phyloP scores from a whole-genome alignment of 495 filamentous ascomycete species.

The Penicillium pancosmium region DNA sequence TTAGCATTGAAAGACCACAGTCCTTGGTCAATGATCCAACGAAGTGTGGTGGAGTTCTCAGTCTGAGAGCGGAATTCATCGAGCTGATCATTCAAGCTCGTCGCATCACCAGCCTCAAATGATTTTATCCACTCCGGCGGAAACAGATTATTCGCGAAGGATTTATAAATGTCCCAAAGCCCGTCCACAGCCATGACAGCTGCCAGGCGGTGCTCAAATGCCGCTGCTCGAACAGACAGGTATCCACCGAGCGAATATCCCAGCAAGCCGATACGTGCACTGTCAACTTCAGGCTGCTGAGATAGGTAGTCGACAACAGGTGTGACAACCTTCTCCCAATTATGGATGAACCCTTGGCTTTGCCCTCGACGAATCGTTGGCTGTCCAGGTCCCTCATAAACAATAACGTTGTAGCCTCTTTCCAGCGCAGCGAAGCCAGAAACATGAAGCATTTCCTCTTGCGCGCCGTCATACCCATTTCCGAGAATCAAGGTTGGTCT shows the following conservation, averaged over 20 bases:
- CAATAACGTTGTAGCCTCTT: constrained; percentile 51
- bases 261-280: constrained; percentile 18
- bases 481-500: constrained; percentile 10
- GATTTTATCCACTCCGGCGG: not conserved
- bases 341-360: constrained; percentile 47
- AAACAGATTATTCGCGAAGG: not conserved
- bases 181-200: constrained; percentile 45
- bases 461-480: constrained; percentile 39
- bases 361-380: constrained; percentile 46
- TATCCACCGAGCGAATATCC: constrained; percentile 46
- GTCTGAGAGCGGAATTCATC: not conserved
- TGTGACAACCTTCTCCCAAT: constrained; percentile 51
- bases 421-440: constrained; percentile 34
- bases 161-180: constrained; percentile 18
- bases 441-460: constrained; percentile 48
- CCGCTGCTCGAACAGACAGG: constrained; percentile 40
- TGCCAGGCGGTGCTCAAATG: constrained; percentile 45
- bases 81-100: not conserved
- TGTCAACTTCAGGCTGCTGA: constrained; percentile 29
- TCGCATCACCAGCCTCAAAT: constrained; percentile 4
- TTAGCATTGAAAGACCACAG: constrained; percentile 41
- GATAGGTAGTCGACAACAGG: constrained; percentile 47
- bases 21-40: constrained; percentile 44
- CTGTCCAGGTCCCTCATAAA: constrained; percentile 55
- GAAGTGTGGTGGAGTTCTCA: constrained; percentile 1